Evolutionary conservation across 768 basidiomycete species (phyloP).

Genomic region (Trametes elegans): DNA sequence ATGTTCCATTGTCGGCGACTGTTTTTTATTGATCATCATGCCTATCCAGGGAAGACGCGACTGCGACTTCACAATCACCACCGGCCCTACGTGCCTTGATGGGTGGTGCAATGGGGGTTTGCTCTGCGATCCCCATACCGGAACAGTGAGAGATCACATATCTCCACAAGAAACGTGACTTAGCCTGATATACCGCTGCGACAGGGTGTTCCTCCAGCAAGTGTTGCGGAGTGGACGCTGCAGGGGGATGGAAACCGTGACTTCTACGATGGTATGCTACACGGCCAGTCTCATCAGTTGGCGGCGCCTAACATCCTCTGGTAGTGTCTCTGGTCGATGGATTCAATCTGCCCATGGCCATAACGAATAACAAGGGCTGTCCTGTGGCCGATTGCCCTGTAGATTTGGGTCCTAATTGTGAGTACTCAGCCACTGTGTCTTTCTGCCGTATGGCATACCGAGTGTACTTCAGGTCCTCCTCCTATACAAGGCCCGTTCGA

Average conservation of each 20-base stretch:
- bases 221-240: conserved; percentile 35
- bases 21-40: neutral
- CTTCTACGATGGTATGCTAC: conserved; percentile 21
- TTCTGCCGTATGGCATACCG: neutral
- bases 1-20: neutral
- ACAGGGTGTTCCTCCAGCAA: conserved; percentile 34
- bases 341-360: conserved; percentile 31
- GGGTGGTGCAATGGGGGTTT: conserved; percentile 75
- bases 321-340: conserved; percentile 28
- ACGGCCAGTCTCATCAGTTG: neutral
- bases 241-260: conserved; percentile 27
- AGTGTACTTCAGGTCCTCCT: conserved; percentile 22
- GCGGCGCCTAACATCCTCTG: neutral
- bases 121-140: conserved; percentile 48
- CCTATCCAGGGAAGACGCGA: conserved; percentile 27
- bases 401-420: conserved; percentile 32
- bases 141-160: conserved; percentile 43
- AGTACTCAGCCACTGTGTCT: neutral
- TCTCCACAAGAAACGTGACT: neutral
- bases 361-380: conserved; percentile 30
- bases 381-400: conserved; percentile 30
- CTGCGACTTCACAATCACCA: conserved; percentile 52
- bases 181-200: neutral
- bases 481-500: conserved; percentile 31
- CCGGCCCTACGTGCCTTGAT: conserved; percentile 54